Evolutionary conservation across 495 filamentous ascomycete species (phyloP), one percentile per base, ranked within the genome.

Genomic region (Talaromyces thailandensis): DNA sequence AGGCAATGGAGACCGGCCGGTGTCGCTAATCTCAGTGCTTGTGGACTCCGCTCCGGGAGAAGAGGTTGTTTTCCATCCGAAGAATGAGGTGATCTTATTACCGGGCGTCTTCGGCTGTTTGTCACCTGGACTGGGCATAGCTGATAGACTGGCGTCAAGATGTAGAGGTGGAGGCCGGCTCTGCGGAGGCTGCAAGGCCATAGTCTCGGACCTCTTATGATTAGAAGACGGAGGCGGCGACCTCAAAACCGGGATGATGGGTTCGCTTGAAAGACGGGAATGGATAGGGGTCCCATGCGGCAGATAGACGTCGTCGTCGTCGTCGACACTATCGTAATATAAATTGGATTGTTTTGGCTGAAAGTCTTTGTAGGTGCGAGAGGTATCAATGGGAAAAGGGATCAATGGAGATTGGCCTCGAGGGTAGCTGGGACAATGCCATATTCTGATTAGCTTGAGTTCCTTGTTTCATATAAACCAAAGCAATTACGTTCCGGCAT

Each of bases 51-150:
- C 80, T 24, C 82, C 84, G 37, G 82, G 80, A 25, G 86, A 82
- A 4, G 82, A 77, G 23, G 71, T 75, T 25, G 75, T 79, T 60
- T 85, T 84, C 86, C 86, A 88, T 62, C 86, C 82, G 64, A 90
- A 89, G 71, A 90, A 86, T 16, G 83, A 85, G 24, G 85, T 86
- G 61, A 89, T 81, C 61, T 83, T 86, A 48, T 79, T 78, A 23
- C 78, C 82, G 14, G 86, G 85, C 7, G 86, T 86, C 64, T 83
- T 86, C 11, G 85, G 83, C 63, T 78, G 70, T 63, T 74, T 71
- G 45, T 79, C 75, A 16, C 60, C 56, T 16, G 67, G 59, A 52
- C 62, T 69, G 32, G 76, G 71, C 64, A 75, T 67, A 16, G 70
- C 67, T 18, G 74, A 71, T 23, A 62, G 59, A 58, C 66, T 68